These are phyloP conservation scores for Stereum hirsutum DNA, from an alignment of 1,284 basidiomycete species.

Conservation along the genomic window DNA sequence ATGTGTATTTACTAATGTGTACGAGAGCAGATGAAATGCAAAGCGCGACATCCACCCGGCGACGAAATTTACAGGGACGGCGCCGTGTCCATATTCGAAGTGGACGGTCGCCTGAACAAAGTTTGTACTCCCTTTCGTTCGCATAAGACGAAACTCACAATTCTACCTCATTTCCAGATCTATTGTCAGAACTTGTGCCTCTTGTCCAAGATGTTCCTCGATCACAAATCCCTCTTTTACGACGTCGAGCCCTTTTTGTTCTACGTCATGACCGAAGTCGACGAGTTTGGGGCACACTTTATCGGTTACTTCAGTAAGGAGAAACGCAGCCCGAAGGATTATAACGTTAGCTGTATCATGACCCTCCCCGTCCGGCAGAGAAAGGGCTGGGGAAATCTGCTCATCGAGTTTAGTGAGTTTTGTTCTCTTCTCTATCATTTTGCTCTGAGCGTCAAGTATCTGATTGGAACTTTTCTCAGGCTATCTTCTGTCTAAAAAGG, in stretches of 20 bases:
- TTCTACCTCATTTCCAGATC: slow-evolving; percentile 43
- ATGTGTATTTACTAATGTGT: slow-evolving; percentile 30
- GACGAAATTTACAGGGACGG: slow-evolving; percentile 98
- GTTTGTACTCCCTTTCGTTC: slow-evolving; percentile 24
- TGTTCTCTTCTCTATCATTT: slow-evolving; percentile 1
- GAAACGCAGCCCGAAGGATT: slow-evolving; percentile 92
- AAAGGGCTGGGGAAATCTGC: slow-evolving; percentile 88
- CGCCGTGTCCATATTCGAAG: slow-evolving; percentile 88
- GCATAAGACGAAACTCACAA: background rate
- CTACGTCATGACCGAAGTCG: slow-evolving; percentile 93
- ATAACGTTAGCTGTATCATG: slow-evolving; percentile 99
- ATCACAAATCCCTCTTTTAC: slow-evolving; percentile 99
- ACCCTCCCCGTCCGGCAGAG: slow-evolving; percentile 93
- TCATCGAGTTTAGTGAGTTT: slow-evolving; percentile 95
- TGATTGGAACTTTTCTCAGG: slow-evolving; percentile 37
- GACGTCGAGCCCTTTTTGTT: slow-evolving; percentile 99
- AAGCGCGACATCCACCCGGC: slow-evolving; percentile 89
- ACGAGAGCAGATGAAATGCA: slow-evolving; percentile 98
- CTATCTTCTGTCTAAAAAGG: slow-evolving; percentile 94
- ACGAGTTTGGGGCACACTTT: slow-evolving; percentile 87
- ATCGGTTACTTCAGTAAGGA: slow-evolving; percentile 99
- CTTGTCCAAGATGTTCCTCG: slow-evolving; percentile 98
- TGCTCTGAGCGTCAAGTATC: slow-evolving; percentile 1
- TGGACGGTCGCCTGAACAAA: slow-evolving; percentile 98
- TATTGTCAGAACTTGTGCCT: slow-evolving; percentile 99